Evolutionary conservation across 2,329 filamentous ascomycete genomes (phyloP), one percentile per base, ranked within the genome.

Genomic region (Aspergillus sp.): DNA sequence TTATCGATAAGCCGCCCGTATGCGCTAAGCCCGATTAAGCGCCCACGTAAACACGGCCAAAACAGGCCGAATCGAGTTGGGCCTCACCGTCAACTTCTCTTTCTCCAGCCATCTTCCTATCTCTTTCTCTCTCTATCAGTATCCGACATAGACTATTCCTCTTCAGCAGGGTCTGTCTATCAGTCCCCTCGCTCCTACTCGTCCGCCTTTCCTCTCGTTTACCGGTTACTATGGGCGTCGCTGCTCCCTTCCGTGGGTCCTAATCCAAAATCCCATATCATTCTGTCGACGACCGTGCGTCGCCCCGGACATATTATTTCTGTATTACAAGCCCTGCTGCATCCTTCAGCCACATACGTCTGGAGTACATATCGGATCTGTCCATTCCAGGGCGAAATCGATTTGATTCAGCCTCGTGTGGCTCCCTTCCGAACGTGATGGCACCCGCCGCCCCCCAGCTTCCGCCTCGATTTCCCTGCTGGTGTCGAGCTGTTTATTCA

Each of bases 401-500:
- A 35, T n/a, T 35, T 35, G 7, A n/a, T 17, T n/a, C 5, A 35
- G 33, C 33, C 33, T 35, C 13, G 33, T 22, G 25, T 30, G 37
- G 12, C 45, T 37, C 43, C 30, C 48, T 52, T 52, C 41, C 27
- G 17, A 27, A 23, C 54, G 55, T 54, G 38, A 79, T 79, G 76
- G 69, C 72, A 49, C 66, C 70, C 39, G 63, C 64, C 47, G 60
- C 74, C 47, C 72, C 74, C 50, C 61, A 68, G 61, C 72, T 93
- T 54, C 90, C 89, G 10, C 82, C 79, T 62, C 83, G 82, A 61
- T 95, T 95, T 66, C 90, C 90, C 49, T 95, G 89, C 71, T 94
- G 89, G 88, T 90, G 86, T 66, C 82, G 88, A 69, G 90, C 90
- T 35, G 81, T 94, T 39, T 95, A 95, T 69, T 95, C 89, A 15